Conservation (phyloP, 805 yeast species). For the Candida multigemmis region DNA sequence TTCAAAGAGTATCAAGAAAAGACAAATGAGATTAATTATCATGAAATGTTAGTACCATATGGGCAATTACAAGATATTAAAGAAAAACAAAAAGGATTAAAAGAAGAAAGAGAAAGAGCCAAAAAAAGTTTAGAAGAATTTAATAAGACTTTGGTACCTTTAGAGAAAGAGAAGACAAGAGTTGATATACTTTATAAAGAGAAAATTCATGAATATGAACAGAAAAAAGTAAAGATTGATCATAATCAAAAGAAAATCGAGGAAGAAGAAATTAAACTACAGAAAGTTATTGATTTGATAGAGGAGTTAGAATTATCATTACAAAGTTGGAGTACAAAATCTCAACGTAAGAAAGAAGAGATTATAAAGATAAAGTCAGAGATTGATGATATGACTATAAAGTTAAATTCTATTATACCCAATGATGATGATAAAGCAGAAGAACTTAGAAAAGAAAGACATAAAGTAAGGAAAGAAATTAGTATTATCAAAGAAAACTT, state of each 20-base stretch:
- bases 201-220: neutral
- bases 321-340: no score
- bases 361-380: neutral
- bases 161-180: conserved; percentile 4
- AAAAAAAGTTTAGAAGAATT: conserved; percentile 19
- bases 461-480: conserved; percentile 6
- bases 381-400: conserved; percentile 1
- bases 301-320: no score
- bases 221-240: neutral
- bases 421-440: conserved; percentile 4
- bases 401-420: conserved; percentile 3
- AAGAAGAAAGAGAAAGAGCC: conserved; percentile 25
- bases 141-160: conserved; percentile 13
- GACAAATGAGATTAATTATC: conserved; percentile 25
- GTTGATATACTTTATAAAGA: neutral
- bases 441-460: conserved; percentile 5
- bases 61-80: conserved; percentile 31
- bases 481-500: conserved; percentile 9
- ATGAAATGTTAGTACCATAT: conserved; percentile 31
- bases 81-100: conserved; percentile 18
- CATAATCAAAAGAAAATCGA: no score
- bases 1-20: conserved; percentile 38
- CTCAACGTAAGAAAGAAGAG: neutral
- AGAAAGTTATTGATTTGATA: no score
- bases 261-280: no score